phyloP scores from a whole-genome alignment of 2,329 filamentous ascomycete species.

The Rhynchosporium graminicola region DNA sequence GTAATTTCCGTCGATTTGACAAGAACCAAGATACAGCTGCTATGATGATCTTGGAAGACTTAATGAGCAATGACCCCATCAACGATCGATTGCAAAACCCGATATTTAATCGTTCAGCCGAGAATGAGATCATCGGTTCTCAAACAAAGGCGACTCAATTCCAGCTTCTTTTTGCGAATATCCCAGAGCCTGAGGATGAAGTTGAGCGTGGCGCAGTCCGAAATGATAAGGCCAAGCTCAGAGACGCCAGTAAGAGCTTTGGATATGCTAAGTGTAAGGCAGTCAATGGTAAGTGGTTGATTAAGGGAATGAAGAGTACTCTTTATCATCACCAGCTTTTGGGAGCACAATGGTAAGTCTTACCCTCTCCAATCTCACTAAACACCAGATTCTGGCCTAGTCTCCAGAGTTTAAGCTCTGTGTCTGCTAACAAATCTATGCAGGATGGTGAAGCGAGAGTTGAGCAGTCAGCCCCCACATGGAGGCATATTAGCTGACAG shows the following conservation, averaged over 20 bases:
- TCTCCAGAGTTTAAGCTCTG: too few species aligned
- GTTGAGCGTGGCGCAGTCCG: constrained; percentile 17
- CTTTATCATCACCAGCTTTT: constrained; percentile 54
- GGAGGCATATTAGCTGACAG: constrained; percentile 62
- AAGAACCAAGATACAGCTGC: constrained; percentile 27
- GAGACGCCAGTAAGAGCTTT: constrained; percentile 46
- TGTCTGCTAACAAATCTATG: too few species aligned
- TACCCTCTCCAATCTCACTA: too few species aligned
- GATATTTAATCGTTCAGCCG: constrained; percentile 25
- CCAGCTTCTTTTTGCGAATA: constrained; percentile 32
- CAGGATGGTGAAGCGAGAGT: constrained; percentile 53
- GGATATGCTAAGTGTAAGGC: constrained; percentile 42
- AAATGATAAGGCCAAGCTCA: constrained; percentile 43
- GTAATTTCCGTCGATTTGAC: background rate
- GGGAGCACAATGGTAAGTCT: constrained; percentile 46
- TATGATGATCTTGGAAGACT: constrained; percentile 29
- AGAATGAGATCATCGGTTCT: constrained; percentile 27
- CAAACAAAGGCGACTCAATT: constrained; percentile 33
- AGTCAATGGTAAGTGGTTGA: constrained; percentile 43
- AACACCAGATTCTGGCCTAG: too few species aligned
- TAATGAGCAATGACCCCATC: constrained; percentile 31
- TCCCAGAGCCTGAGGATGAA: constrained; percentile 30
- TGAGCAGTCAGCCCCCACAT: constrained; percentile 39
- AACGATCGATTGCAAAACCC: constrained; percentile 31
- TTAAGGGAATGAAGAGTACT: constrained; percentile 50